Evolutionary conservation across 768 basidiomycete genomes (phyloP), one percentile per base, ranked within the genome.

Genomic region (Scleroderma citrinum): DNA sequence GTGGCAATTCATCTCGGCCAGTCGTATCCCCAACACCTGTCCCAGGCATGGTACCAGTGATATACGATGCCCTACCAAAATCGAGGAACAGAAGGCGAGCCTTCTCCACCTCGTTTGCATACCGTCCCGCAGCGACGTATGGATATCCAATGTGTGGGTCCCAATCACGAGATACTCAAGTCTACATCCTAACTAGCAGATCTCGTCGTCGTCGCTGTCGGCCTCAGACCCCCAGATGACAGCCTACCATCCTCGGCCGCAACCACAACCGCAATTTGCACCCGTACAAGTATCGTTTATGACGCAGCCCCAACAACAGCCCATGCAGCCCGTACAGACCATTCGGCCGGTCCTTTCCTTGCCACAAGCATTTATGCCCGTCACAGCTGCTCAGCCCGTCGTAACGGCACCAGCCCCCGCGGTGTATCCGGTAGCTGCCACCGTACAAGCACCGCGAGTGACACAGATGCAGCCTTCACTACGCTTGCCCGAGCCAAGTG

Each of bases 341-440:
- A 23, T 42, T n/a, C 40, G 26, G 16, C 40, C 40, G 20, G 23
- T 42, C 11, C 39, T 56, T 4, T 35, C 61, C 23, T 59, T 65
- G 61, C 61, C 63, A 6, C 63, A 65, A 29, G 7, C 40, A 3
- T 67, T 65, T 17, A 16, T 60, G 13, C 65, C 63, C 11, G 55
- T 67, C 42, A 49, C 54, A n/a, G n/a, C 51, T 20, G 60, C 57
- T 45, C 64, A 43, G 42, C 51, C 51, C 0, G 31, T 54, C 7
- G 46, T 46, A 29, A 40, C 42, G 8, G 49, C 54, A 21, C 39
- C 46, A 24, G 63, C 55, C 34, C 51, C 55, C 2, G 34, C 59
- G 8, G 38, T 23, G 4, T 12, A 24, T 26, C 59, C 21, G 16
- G 35, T 50, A 7, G 46, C 42, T 5, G 7, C 50, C 1, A 35